These are phyloP conservation scores for Prunella vulgaris DNA, from an alignment of 257 asterid species.

Conservation along the genomic window DNA sequence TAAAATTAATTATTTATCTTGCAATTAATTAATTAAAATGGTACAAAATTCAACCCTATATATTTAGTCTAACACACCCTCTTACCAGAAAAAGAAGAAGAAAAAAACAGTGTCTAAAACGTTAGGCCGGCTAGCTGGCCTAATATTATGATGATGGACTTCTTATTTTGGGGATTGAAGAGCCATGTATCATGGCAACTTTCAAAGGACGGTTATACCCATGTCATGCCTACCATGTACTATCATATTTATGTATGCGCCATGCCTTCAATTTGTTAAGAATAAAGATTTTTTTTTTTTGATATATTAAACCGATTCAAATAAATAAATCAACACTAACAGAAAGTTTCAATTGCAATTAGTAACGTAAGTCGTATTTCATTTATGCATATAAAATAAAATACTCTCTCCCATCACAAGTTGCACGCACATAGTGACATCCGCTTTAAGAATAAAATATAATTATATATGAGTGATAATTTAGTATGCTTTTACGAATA, in stretches of 20 bases:
- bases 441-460: too few species aligned
- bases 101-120: not conserved
- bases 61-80: not conserved
- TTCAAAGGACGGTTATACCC: not conserved
- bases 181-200: not conserved
- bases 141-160: not conserved
- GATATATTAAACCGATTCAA: not conserved
- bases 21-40: too few species aligned
- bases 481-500: too few species aligned
- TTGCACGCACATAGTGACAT: too few species aligned
- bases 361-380: not conserved
- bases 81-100: not conserved
- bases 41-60: not conserved
- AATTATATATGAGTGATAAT: too few species aligned
- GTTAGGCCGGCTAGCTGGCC: slow-evolving; percentile 5
- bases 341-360: not conserved
- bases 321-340: not conserved
- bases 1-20: too few species aligned
- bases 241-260: not conserved
- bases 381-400: too few species aligned
- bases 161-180: not conserved
- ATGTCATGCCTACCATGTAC: not conserved
- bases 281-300: too few species aligned
- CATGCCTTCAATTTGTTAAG: not conserved
- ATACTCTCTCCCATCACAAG: too few species aligned